Base-by-base conservation (phyloP, 352 stramenopile species). In the Globisporangium emineosum region DNA sequence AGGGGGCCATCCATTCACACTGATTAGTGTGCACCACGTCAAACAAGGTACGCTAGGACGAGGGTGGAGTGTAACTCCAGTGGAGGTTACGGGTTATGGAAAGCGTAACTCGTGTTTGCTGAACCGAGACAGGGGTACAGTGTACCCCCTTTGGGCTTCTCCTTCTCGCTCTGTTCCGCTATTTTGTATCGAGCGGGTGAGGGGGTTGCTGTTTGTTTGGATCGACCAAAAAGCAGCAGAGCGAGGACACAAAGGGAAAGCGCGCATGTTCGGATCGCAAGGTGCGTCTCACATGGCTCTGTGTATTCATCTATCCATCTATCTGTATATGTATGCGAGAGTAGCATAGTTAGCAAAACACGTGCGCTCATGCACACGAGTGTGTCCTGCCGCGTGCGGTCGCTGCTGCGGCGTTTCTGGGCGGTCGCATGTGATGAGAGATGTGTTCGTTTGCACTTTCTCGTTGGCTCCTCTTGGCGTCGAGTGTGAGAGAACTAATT, bases 201-300 rank as follows among this genome's bases (percentile, higher is more conserved):
- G 29, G 40, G 40, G 40, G 40, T 19, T 43, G 40, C 40, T 47
- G 6, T 45, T 23, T 47, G 21, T 2, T 40, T 40, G 23, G 23
- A 54, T 33, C 21, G 25, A 54, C 23, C 10, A 33, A 53, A 10
- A 43, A 12, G n/a, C 9, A 25, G 45, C 23, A 33, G 42, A 25
- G n/a, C n/a, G n/a, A n/a, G n/a, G 45, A 15, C 45, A 29, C 15
- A 42, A 25, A 12, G 19, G 17, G 52, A 21, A 42, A 29, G 21
- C 19, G 29, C 27, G 6, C 32, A 70, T 70, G 65, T 70, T 70
- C 45, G 65, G 65, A 27, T 70, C 59, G 27, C 65, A 70, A 67
- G 65, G 65, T 70, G 59, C 65, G 63, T 60, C 30, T 57, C 30
- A 9, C 21, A n/a, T 49, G 23, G 19, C 40, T 45, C 5, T 35